Percentiles rank a stretch among this genome's conserved stretches.
phyloP scores from a whole-genome alignment of 2,329 filamentous ascomycete species.

The Ophiostoma angusticollis region DNA sequence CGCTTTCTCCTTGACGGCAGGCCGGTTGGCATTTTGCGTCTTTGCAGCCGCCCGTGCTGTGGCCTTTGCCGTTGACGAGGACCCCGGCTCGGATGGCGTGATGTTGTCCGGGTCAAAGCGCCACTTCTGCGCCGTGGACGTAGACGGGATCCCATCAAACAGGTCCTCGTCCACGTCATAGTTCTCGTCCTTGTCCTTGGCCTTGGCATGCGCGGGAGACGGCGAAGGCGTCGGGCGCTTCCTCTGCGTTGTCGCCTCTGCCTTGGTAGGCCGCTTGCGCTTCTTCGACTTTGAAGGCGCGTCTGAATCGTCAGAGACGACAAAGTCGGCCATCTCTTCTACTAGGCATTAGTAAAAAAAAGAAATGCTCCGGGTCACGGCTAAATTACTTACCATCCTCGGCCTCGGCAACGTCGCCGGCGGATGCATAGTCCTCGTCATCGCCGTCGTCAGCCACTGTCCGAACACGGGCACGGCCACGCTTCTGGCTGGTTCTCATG shows the following conservation, averaged over 20 bases:
- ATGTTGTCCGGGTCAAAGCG: conserved; percentile 43
- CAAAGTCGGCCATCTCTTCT: conserved; percentile 74
- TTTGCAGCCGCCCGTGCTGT: conserved; percentile 14
- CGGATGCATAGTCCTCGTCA: conserved; percentile 61
- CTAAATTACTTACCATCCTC: conserved; percentile 39
- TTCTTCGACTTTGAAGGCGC: conserved; percentile 53
- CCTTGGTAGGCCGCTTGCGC: conserved; percentile 53
- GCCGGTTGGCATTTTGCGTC: conserved; percentile 22
- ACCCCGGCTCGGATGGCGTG: conserved; percentile 19
- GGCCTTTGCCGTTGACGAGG: background rate
- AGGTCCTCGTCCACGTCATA: conserved; percentile 41
- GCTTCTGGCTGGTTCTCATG: conserved; percentile 26
- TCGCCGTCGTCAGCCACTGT: conserved; percentile 51
- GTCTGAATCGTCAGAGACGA: conserved; percentile 78
- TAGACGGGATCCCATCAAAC: conserved; percentile 42
- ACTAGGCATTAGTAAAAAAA: background rate
- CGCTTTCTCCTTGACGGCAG: conserved; percentile 50
- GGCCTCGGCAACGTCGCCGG: conserved; percentile 48
- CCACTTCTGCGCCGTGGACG: conserved; percentile 75
- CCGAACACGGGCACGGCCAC: conserved; percentile 35
- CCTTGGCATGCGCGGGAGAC: conserved; percentile 20
- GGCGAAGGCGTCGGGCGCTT: conserved; percentile 49
- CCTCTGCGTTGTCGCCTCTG: conserved; percentile 37
- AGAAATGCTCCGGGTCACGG: too few relatives aligned
- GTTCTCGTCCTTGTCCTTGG: conserved; percentile 25